Percentiles rank a stretch among this genome's conserved stretches.
These are phyloP conservation scores for Breynia disticha DNA, from an alignment of 441 rosid genomes.

Conservation along the genomic window DNA sequence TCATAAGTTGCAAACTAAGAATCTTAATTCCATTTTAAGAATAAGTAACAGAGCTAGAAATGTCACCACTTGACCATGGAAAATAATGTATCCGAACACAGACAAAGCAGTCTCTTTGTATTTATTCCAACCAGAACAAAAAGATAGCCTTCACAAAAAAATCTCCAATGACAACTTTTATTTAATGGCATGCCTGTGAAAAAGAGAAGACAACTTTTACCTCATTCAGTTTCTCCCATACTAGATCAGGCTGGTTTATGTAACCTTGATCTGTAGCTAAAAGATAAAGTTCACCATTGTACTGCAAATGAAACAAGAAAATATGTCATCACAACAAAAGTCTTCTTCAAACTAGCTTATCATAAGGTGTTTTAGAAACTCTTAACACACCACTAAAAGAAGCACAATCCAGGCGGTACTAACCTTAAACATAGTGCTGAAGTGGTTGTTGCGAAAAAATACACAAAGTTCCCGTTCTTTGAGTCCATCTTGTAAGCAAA, in stretches of 20 bases:
- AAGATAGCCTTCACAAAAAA: too few relatives aligned
- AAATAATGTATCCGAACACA: not conserved
- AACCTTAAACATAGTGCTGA: constrained; percentile 99
- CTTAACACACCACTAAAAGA: not conserved
- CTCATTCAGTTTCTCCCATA: constrained; percentile 98
- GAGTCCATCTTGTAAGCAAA: constrained; percentile 81
- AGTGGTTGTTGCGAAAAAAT: constrained; percentile 95
- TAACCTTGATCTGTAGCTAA: constrained; percentile 99
- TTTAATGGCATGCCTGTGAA: not conserved
- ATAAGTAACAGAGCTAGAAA: not conserved
- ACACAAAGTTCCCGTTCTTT: constrained; percentile 96
- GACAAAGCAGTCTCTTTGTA: not conserved
- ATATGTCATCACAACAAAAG: constrained; percentile 4
- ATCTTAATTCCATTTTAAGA: not conserved
- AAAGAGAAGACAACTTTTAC: constrained; percentile 27
- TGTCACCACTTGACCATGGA: not conserved
- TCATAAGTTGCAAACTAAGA: not conserved
- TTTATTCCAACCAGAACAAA: too few relatives aligned
- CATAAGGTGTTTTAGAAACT: not conserved
- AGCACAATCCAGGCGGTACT: constrained; percentile 9
- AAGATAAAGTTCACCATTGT: constrained; percentile 91
- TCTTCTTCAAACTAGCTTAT: not conserved
- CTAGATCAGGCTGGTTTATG: constrained; percentile 82
- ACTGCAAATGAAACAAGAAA: constrained; percentile 41
- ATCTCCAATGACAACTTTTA: too few relatives aligned